A percentile compares a stretch with the other conserved stretches of the same genome.
These are phyloP conservation scores for Metschnikowia hibisci DNA, from an alignment of 805 yeast species.

Conservation along the genomic window DNA sequence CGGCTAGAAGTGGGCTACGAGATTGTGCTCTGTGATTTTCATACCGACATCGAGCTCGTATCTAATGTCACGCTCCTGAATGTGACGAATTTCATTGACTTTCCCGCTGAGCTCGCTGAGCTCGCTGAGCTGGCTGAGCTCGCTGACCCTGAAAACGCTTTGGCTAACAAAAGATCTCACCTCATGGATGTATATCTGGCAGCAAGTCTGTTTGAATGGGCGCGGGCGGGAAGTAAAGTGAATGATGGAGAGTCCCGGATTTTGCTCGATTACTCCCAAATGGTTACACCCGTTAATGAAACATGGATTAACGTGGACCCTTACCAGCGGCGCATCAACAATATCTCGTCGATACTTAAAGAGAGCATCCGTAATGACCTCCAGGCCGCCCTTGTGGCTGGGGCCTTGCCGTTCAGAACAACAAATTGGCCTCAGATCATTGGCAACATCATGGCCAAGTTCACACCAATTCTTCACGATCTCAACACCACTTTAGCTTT, in stretches of 20 bases:
- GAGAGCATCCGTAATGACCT: slow-evolving; percentile 34
- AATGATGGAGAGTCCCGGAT: slow-evolving; percentile 49
- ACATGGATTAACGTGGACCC: slow-evolving; percentile 49
- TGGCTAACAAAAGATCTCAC: slow-evolving; percentile 6
- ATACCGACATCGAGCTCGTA: slow-evolving; percentile 44
- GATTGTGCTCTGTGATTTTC: slow-evolving; percentile 56
- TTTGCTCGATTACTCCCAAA: slow-evolving; percentile 47
- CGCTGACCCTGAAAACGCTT: slow-evolving; percentile 1
- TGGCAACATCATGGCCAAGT: slow-evolving; percentile 46
- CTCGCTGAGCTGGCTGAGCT: too few species aligned
- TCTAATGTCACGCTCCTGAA: slow-evolving; percentile 41
- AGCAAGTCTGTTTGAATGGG: slow-evolving; percentile 42
- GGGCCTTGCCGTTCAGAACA: slow-evolving; percentile 31
- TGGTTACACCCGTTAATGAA: slow-evolving; percentile 51
- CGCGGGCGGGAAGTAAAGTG: slow-evolving; percentile 43
- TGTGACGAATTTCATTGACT: slow-evolving; percentile 33
- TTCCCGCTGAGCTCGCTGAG: slow-evolving; percentile 27
- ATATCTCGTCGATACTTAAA: slow-evolving; percentile 32
- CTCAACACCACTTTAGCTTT: slow-evolving; percentile 37
- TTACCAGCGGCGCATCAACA: slow-evolving; percentile 38
- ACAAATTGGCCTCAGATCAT: slow-evolving; percentile 57
- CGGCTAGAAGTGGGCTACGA: slow-evolving; percentile 62
- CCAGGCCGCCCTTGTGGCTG: slow-evolving; percentile 14
- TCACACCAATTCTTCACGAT: slow-evolving; percentile 45
- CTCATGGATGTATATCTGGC: slow-evolving; percentile 26